Evolutionary conservation across 352 stramenopile species (phyloP), one percentile per base, ranked within the genome.

Genomic region (Phytophthora constricta): DNA sequence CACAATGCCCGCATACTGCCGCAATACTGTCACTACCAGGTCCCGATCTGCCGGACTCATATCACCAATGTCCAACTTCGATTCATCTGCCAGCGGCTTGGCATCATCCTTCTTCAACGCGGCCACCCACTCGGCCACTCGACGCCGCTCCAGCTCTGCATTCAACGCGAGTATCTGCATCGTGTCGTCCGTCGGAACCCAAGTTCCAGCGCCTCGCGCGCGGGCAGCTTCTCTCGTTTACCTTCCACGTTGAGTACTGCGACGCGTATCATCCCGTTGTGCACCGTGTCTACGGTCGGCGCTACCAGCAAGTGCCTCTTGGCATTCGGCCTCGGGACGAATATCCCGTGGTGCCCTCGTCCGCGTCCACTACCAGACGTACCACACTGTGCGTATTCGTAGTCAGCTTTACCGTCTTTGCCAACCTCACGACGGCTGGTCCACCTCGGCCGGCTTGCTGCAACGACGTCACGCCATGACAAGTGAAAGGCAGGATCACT

Each of bases 171-270:
- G 26, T 1, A 68, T 19, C 41, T 71, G 0, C 52, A 76, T 60
- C 14, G 51, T 45, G 1, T 55, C 39, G 2, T 63, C 41, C 5
- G 61, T 31, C 0, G 68, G 68, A 9, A 76, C 51, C 68, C 62
- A 76, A 7, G 25, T 57, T 1, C 58, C n/a, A n/a, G n/a, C n/a
- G n/a, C n/a, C n/a, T n/a, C n/a, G n/a, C n/a, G n/a, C n/a, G n/a
- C n/a, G n/a, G 0, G 72, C 27, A 17, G 58, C 42, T 16, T 52
- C 26, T 64, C n/a, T 1, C 25, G 19, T 39, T 34, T 7, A 2
- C 64, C 69, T n/a, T n/a, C n/a, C n/a, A n/a, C n/a, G n/a, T n/a
- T n/a, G n/a, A 77, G 13, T 2, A 74, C 39, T 1, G 47, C 33
- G 0, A 70, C 39, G 1, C 39, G 3, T 3, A 54, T 16, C 4